phyloP scores from a whole-genome alignment of 1,139 yeast genomes.

The Yamadazyma oceani region DNA sequence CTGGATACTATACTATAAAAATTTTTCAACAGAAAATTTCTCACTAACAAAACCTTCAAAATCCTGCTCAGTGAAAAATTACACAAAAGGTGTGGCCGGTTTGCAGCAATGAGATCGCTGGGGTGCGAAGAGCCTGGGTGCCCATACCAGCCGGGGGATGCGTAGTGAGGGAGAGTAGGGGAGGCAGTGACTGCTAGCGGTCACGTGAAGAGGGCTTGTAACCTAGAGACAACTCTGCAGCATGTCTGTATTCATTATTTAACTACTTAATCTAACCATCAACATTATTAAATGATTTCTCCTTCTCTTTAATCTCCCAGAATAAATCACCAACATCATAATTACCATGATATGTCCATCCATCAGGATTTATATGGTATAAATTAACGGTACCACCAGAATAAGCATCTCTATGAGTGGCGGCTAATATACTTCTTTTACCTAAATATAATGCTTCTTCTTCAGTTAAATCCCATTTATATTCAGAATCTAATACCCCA shows the following conservation, averaged over 20 bases:
- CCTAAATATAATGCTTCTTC: constrained; percentile 95
- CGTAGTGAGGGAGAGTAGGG: not conserved
- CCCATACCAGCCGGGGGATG: too few relatives aligned
- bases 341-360: constrained; percentile 97
- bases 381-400: constrained; percentile 96
- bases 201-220: too few relatives aligned
- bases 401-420: constrained; percentile 97
- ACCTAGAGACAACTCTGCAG: too few relatives aligned
- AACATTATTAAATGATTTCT: constrained; percentile 89
- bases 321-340: constrained; percentile 87
- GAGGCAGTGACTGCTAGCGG: too few relatives aligned
- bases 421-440: constrained; percentile 93
- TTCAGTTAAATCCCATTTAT: constrained; percentile 83
- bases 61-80: too few relatives aligned
- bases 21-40: too few relatives aligned
- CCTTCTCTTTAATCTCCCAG: constrained; percentile 89
- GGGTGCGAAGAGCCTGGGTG: too few relatives aligned
- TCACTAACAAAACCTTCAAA: too few relatives aligned
- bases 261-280: constrained; percentile 43
- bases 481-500: constrained; percentile 93
- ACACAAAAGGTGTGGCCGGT: too few relatives aligned
- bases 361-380: constrained; percentile 88
- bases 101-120: too few relatives aligned
- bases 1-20: too few relatives aligned
- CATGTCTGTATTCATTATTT: not conserved